Evolutionary conservation across 139 green algal genomes (phyloP), one percentile per base, ranked within the genome.

Genomic region (Tetradesmus obliquus): DNA sequence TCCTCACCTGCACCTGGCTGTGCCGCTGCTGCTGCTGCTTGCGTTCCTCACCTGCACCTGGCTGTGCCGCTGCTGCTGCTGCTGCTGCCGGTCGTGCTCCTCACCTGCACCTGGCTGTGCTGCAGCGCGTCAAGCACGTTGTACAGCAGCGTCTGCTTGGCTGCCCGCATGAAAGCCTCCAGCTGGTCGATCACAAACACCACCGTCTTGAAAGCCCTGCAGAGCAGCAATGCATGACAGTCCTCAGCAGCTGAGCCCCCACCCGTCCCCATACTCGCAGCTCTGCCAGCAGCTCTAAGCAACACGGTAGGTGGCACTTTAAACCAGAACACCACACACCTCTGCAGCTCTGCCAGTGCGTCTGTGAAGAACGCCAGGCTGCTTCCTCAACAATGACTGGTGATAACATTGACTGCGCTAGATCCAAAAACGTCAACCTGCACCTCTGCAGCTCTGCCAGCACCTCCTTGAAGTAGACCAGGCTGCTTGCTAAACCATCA

Each of bases 181-280:
- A 98, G 95, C 55, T 97, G 95, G 72, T 98, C 97, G 85, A 98
- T 88, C 45, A 98, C 94, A 89, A 98, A 98, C 9, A 98, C 91
- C 8, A 95, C 97, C 17, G 88, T 88, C 85, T 98, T 97, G 51
- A 96, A 87, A 32, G 91, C 95, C 79, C 95, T 95, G 94, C 55
- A 79, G 8, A 88, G 9, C n/a, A 62, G 24, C 66, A 76, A 4
- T 3, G n/a, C n/a, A 82, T 4, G 13, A 22, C 8, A 17, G 76
- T 17, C 12, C 13, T 72, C 12, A 20, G 62, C 62, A 20, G 62
- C 62, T 72, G 62, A 12, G 62, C 62, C 62, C 10, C 32, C 32
- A 45, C 32, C 32, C 32, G 32, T 45, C 32, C 17, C 12, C 22
- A 95, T 94, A 88, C 94, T 84, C 94, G 91, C 86, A 98, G 93